These are phyloP conservation scores for Cyberlindnera mycetangii DNA, from an alignment of 805 yeast genomes.

Conservation along the genomic window DNA sequence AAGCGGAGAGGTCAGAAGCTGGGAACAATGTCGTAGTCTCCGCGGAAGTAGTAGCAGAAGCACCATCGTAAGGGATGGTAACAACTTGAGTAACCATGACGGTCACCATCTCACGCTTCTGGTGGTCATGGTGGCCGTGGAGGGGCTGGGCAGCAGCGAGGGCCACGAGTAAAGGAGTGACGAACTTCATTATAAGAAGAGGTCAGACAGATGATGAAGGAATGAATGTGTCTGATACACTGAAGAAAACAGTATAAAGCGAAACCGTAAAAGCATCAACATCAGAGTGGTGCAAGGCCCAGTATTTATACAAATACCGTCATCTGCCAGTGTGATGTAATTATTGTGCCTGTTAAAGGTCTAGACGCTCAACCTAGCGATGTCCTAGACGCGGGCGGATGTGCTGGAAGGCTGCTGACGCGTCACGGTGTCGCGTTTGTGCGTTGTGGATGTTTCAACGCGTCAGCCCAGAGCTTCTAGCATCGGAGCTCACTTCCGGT, in stretches of 20 bases:
- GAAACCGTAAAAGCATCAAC: neutral
- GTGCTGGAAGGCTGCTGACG: conserved; percentile 3
- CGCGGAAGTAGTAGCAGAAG: conserved; percentile 8
- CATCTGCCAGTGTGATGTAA: neutral
- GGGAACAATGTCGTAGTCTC: conserved; percentile 3
- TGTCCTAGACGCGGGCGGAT: neutral
- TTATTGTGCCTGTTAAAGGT: neutral
- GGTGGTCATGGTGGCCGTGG: conserved; percentile 47
- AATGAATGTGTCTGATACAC: neutral
- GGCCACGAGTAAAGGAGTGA: conserved; percentile 5
- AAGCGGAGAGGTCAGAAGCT: conserved; percentile 11
- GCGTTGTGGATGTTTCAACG: conserved; percentile 7
- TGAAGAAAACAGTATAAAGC: neutral
- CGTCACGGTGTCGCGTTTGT: conserved; percentile 9
- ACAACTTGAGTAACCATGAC: conserved; percentile 33
- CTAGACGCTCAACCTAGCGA: neutral
- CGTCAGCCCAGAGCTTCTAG: too few relatives aligned
- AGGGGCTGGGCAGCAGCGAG: conserved; percentile 14
- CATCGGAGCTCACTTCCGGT: neutral
- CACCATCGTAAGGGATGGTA: conserved; percentile 14
- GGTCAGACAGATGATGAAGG: neutral
- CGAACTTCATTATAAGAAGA: conserved; percentile 15
- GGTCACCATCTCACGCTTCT: conserved; percentile 42
- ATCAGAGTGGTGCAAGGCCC: neutral
- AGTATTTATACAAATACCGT: neutral